Percentiles rank a stretch among this genome's conserved stretches.
Conservation (phyloP, 2,329 filamentous ascomycete genomes). For the Fusarium illudens region DNA sequence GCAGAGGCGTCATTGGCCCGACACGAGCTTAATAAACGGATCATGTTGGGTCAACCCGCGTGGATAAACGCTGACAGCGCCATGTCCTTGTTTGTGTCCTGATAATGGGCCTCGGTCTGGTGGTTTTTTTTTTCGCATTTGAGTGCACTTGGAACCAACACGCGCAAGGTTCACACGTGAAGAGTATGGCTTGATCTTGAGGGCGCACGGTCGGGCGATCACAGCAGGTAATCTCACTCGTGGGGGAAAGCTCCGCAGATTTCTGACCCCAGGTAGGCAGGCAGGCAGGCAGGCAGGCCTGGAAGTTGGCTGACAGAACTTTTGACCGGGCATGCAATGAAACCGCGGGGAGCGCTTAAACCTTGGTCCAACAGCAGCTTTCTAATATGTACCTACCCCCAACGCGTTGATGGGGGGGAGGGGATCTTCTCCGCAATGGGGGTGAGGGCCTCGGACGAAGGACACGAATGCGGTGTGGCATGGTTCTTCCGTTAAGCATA, state of each 20-base stretch:
- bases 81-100: background rate
- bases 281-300: background rate
- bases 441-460: background rate
- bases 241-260: slow-evolving; percentile 5
- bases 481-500: background rate
- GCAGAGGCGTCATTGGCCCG: slow-evolving; percentile 23
- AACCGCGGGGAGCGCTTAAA: slow-evolving; percentile 21
- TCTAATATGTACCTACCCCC: background rate
- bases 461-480: slow-evolving; percentile 2
- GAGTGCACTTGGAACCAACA: background rate
- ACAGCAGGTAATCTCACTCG: slow-evolving; percentile 8
- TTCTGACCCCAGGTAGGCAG: background rate
- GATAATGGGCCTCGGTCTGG: background rate
- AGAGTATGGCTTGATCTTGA: background rate
- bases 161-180: background rate
- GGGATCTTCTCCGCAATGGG: slow-evolving; percentile 20
- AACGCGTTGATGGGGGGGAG: background rate
- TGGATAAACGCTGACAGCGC: background rate
- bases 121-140: background rate
- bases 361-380: background rate
- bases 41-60: background rate
- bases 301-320: background rate
- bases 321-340: slow-evolving; percentile 6
- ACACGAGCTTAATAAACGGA: slow-evolving; percentile 1
- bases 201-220: slow-evolving; percentile 24